Conservation (phyloP, 192 early-diverging fungal species). For the Coemansia sp. region DNA sequence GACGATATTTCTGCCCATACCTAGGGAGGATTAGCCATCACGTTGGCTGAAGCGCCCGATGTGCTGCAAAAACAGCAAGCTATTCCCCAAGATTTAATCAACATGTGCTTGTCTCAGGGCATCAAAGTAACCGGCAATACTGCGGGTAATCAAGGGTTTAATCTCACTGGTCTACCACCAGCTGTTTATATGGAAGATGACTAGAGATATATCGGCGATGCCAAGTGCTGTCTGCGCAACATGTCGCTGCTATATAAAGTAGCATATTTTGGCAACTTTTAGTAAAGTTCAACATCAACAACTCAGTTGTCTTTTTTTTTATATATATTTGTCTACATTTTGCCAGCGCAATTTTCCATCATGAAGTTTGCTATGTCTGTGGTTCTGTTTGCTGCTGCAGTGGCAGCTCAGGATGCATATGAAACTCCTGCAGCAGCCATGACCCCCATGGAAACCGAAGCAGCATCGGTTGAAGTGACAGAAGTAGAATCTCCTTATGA, state of each 20-base stretch:
- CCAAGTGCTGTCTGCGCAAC: too few species aligned
- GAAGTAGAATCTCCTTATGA: too few species aligned
- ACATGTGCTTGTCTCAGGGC: slow-evolving; percentile 60
- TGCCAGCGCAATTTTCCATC: background rate
- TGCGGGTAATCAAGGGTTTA: slow-evolving; percentile 64
- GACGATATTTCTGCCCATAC: slow-evolving; percentile 61
- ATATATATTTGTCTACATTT: background rate
- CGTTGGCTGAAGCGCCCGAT: slow-evolving; percentile 68
- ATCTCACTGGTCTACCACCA: slow-evolving; percentile 57
- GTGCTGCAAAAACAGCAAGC: slow-evolving; percentile 28
- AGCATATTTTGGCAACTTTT: too few species aligned
- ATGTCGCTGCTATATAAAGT: too few species aligned
- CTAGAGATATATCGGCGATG: too few species aligned
- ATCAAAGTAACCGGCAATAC: slow-evolving; percentile 65
- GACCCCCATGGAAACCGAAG: too few species aligned
- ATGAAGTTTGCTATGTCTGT: slow-evolving; percentile 11
- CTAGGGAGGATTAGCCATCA: slow-evolving; percentile 65
- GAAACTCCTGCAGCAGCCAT: too few species aligned
- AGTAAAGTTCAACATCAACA: background rate
- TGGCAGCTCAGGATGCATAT: background rate
- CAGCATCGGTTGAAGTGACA: too few species aligned
- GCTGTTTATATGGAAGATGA: background rate
- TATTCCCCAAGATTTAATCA: slow-evolving; percentile 45
- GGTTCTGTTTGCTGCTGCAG: slow-evolving; percentile 3
- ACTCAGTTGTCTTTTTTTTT: background rate